phyloP scores from a whole-genome alignment of 768 basidiomycete genomes.

The Pisolithus sp. region DNA sequence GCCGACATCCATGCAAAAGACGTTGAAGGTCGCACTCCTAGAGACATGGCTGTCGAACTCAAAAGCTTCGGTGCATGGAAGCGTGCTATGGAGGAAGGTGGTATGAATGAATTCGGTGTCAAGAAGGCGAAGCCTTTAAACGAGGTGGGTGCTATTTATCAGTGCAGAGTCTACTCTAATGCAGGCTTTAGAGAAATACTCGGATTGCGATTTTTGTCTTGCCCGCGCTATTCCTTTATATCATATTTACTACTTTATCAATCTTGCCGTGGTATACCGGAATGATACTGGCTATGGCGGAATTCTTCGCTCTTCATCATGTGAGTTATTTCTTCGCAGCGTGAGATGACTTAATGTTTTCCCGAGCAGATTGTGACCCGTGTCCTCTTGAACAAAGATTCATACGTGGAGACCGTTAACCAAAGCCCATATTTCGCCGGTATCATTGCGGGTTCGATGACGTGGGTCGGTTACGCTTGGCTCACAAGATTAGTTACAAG shows the following conservation, averaged over 20 bases:
- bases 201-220: constrained; percentile 72
- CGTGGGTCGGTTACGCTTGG: constrained; percentile 88
- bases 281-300: constrained; percentile 71
- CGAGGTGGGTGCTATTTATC: constrained; percentile 44
- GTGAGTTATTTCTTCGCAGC: constrained; percentile 39
- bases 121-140: constrained; percentile 61
- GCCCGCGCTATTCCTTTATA: constrained; percentile 71
- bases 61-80: constrained; percentile 90
- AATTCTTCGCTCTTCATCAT: constrained; percentile 93
- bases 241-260: constrained; percentile 79
- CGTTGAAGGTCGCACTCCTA: constrained; percentile 75
- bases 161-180: constrained; percentile 2
- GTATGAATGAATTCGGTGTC: constrained; percentile 69
- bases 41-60: constrained; percentile 92
- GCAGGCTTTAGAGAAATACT: constrained; percentile 58
- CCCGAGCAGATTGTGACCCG: constrained; percentile 68
- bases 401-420: constrained; percentile 76
- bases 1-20: constrained; percentile 79
- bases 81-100: constrained; percentile 82
- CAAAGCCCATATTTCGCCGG: constrained; percentile 91
- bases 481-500: constrained; percentile 67
- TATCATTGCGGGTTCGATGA: constrained; percentile 77
- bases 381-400: constrained; percentile 75
- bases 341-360: constrained; percentile 6
- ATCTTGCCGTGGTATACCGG: constrained; percentile 89